Evolutionary conservation across 306 rosid genomes (phyloP).

Genomic region (Dalbergia oliveri): DNA sequence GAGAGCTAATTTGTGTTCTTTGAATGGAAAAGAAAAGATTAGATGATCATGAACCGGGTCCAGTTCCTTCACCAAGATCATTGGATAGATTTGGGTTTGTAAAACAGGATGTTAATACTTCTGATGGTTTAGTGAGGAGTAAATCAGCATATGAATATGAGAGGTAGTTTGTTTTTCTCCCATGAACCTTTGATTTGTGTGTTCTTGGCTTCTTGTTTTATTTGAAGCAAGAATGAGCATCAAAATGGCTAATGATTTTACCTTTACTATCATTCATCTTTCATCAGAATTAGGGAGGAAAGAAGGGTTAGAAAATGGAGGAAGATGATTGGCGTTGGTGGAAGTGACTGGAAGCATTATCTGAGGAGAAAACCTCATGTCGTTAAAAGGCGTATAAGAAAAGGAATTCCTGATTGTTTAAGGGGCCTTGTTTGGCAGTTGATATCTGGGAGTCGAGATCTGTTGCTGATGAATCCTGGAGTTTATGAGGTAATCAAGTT

Average conservation of each 20-base stretch:
- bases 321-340: slow-evolving; percentile 99
- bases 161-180: slow-evolving; percentile 58
- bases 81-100: slow-evolving; percentile 93
- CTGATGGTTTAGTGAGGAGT: slow-evolving; percentile 66
- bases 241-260: not conserved
- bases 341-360: slow-evolving; percentile 99
- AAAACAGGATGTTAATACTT: slow-evolving; percentile 67
- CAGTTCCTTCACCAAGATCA: slow-evolving; percentile 70
- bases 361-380: slow-evolving; percentile 87
- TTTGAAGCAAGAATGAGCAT: slow-evolving; percentile 23
- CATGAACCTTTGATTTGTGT: slow-evolving; percentile 27
- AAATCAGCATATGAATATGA: slow-evolving; percentile 65
- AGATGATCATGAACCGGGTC: slow-evolving; percentile 77
- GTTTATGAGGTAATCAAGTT: slow-evolving; percentile 83
- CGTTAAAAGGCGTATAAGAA: slow-evolving; percentile 93
- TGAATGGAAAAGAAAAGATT: slow-evolving; percentile 81
- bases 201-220: not conserved
- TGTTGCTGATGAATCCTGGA: slow-evolving; percentile 97
- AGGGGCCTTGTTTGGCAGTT: slow-evolving; percentile 99
- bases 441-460: slow-evolving; percentile 98
- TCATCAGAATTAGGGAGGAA: slow-evolving; percentile 72
- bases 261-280: slow-evolving; percentile 19
- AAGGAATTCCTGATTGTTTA: slow-evolving; percentile 99
- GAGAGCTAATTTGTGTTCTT: slow-evolving; percentile 44
- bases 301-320: slow-evolving; percentile 97